These are phyloP conservation scores for Malus hybrid DNA, from an alignment of 331 rosid genomes.

Conservation along the genomic window DNA sequence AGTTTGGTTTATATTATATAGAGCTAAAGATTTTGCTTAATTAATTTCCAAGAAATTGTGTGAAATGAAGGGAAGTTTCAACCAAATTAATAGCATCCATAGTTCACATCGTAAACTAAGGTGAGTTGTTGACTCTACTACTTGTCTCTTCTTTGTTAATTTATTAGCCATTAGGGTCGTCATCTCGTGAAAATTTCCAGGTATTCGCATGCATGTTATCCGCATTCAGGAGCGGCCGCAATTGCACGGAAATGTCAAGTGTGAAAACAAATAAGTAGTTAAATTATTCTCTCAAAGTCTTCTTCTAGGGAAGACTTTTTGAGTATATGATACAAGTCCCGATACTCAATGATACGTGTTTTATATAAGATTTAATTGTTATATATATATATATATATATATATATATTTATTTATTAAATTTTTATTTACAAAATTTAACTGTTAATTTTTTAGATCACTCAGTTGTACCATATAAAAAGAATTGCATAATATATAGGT, in stretches of 20 bases:
- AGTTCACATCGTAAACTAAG: neutral
- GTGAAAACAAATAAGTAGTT: neutral
- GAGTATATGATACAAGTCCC: too few relatives aligned
- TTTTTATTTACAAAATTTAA: too few relatives aligned
- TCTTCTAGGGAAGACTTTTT: neutral
- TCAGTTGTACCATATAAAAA: too few relatives aligned
- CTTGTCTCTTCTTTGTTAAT: neutral
- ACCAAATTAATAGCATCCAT: neutral
- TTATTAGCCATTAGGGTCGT: neutral
- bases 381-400: too few relatives aligned
- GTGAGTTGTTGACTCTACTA: neutral
- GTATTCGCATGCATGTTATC: neutral
- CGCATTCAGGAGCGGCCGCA: neutral
- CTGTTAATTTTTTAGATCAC: too few relatives aligned
- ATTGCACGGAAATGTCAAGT: neutral
- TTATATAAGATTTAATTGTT: too few relatives aligned
- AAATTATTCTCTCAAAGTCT: neutral
- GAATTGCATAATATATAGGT: too few relatives aligned
- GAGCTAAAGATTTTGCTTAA: neutral
- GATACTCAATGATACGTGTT: too few relatives aligned
- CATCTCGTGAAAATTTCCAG: neutral
- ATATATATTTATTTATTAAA: too few relatives aligned
- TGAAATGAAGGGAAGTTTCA: neutral
- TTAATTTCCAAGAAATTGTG: neutral
- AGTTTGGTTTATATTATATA: neutral